Evolutionary conservation across 306 rosid species (phyloP).

Genomic region (Fragaria ananassa): DNA sequence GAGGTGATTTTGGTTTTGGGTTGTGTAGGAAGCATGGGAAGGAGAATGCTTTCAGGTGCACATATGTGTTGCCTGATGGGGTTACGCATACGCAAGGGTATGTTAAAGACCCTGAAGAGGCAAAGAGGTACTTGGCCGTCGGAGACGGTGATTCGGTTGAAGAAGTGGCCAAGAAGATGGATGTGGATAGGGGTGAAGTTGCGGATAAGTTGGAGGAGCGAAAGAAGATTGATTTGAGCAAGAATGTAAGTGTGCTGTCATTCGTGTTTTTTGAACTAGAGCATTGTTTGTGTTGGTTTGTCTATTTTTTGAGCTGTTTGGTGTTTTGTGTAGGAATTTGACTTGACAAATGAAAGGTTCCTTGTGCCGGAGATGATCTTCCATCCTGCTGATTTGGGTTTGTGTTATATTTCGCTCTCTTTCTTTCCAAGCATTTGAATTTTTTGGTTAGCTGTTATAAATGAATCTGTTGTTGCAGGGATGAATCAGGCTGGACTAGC

Average conservation of each 20-base stretch:
- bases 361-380: constrained; percentile 96
- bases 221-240: constrained; percentile 63
- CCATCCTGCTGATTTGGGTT: constrained; percentile 92
- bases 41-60: constrained; percentile 65
- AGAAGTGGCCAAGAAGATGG: constrained; percentile 25
- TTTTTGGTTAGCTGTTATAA: background rate
- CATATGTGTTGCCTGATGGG: constrained; percentile 94
- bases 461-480: constrained; percentile 43
- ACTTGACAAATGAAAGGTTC: constrained; percentile 89
- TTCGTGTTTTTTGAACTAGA: background rate
- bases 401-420: constrained; percentile 17
- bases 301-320: constrained; percentile 7
- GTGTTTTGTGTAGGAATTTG: constrained; percentile 62
- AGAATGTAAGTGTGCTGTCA: constrained; percentile 45
- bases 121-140: constrained; percentile 48
- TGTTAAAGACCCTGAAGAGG: constrained; percentile 70
- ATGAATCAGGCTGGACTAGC: constrained; percentile 97
- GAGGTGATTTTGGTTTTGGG: background rate
- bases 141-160: constrained; percentile 28
- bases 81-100: constrained; percentile 67
- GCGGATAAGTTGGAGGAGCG: constrained; percentile 38
- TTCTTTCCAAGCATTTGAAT: constrained; percentile 2
- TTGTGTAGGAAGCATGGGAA: constrained; percentile 52
- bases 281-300: background rate
- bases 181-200: constrained; percentile 28